phyloP scores from a whole-genome alignment of 1,139 yeast genomes.

The Pichia sp. region DNA sequence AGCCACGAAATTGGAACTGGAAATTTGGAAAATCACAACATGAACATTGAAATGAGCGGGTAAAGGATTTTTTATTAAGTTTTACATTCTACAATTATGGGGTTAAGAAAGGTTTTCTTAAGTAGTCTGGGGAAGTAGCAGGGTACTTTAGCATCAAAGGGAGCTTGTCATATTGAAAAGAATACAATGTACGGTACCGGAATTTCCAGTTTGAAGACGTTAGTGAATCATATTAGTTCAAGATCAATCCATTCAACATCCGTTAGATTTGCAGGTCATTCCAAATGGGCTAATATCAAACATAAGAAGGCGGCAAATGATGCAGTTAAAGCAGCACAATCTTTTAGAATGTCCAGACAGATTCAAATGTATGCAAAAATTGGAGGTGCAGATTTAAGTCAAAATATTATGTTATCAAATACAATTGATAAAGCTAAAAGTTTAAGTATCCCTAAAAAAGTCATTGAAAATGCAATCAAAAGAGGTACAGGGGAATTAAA shows the following conservation, averaged over 20 bases:
- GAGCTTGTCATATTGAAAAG: no score
- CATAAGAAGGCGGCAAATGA: constrained; percentile 94
- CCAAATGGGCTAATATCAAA: constrained; percentile 92
- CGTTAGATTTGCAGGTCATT: constrained; percentile 56
- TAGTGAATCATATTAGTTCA: background rate
- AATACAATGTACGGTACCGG: background rate
- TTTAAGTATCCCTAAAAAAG: constrained; percentile 74
- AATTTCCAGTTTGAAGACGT: background rate
- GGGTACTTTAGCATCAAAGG: no score
- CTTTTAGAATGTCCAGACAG: constrained; percentile 65
- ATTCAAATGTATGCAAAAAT: constrained; percentile 68
- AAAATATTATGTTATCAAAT: constrained; percentile 65
- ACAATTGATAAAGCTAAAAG: constrained; percentile 74
- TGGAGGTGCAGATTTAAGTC: constrained; percentile 55
- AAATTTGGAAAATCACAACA: background rate
- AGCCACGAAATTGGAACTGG: background rate
- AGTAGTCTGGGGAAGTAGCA: background rate
- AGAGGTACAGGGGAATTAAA: constrained; percentile 66
- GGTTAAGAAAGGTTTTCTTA: background rate
- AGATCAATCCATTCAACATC: constrained; percentile 3
- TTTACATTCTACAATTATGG: background rate
- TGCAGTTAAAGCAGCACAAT: constrained; percentile 62
- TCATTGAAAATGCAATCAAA: constrained; percentile 78
- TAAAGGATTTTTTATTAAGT: no score
- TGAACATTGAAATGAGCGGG: background rate